Evolutionary conservation across 441 rosid genomes (phyloP).

Genomic region (Syzygium malaccense): DNA sequence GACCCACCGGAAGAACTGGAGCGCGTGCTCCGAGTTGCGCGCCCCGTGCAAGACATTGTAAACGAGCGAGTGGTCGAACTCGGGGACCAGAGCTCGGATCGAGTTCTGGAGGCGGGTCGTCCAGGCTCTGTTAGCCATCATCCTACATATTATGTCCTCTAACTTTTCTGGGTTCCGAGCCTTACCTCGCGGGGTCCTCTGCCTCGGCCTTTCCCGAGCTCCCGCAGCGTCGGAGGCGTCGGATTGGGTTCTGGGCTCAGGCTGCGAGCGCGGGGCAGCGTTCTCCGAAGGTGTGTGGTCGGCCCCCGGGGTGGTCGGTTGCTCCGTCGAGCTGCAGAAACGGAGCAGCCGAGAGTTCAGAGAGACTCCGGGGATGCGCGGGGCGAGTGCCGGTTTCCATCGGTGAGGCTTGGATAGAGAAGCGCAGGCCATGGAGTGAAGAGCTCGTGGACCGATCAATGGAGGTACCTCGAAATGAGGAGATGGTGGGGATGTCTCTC

Average conservation of each 20-base stretch:
- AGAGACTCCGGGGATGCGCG: neutral
- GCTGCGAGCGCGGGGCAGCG: neutral
- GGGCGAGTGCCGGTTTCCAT: slow-evolving; percentile 20
- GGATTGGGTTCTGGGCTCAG: neutral
- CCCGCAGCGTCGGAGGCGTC: neutral
- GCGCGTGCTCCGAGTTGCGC: slow-evolving; percentile 67
- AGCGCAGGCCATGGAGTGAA: slow-evolving; percentile 25
- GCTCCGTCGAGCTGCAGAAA: slow-evolving; percentile 35
- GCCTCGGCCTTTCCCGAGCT: slow-evolving; percentile 10
- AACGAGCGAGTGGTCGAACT: slow-evolving; percentile 66
- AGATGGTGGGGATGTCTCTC: neutral
- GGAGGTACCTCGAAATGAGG: neutral
- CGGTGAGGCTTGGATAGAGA: slow-evolving; percentile 28
- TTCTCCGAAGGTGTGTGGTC: neutral
- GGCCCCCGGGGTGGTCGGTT: neutral
- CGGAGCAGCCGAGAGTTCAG: slow-evolving; percentile 13
- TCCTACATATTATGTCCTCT: slow-evolving; percentile 72
- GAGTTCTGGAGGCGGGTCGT: slow-evolving; percentile 86
- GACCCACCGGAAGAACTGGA: slow-evolving; percentile 89
- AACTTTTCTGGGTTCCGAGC: slow-evolving; percentile 48
- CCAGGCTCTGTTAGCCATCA: slow-evolving; percentile 85
- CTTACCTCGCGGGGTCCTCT: slow-evolving; percentile 42
- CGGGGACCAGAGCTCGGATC: slow-evolving; percentile 66
- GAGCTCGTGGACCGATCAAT: neutral
- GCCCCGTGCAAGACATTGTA: slow-evolving; percentile 78